A percentile compares a stretch with the other conserved stretches of the same genome.
Conservation (phyloP, 345 rosid species). For the Bretschneidera sinensis region DNA sequence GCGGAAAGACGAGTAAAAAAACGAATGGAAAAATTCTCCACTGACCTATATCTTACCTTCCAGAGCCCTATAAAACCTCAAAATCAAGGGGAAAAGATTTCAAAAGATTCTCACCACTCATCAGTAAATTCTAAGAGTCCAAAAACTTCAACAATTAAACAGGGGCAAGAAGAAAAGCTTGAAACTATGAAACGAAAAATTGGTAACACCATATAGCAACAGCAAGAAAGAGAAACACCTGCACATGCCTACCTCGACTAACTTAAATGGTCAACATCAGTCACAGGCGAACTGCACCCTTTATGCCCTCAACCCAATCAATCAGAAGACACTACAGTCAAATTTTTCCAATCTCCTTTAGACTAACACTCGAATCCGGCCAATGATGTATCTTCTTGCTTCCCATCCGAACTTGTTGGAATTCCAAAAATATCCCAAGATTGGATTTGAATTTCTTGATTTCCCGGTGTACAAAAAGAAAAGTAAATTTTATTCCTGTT, state of each 20-base stretch:
- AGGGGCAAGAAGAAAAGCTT: slow-evolving; percentile 4
- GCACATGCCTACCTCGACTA: slow-evolving; percentile 41
- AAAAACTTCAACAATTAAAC: slow-evolving; percentile 10
- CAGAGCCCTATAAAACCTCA: slow-evolving; percentile 28
- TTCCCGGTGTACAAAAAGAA: slow-evolving; percentile 32
- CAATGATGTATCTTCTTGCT: slow-evolving; percentile 27
- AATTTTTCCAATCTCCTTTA: slow-evolving; percentile 22
- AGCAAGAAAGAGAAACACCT: slow-evolving; percentile 29
- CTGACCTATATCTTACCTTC: slow-evolving; percentile 39
- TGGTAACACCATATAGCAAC: slow-evolving; percentile 32
- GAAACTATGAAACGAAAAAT: slow-evolving; percentile 23
- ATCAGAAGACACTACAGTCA: slow-evolving; percentile 34
- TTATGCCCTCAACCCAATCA: slow-evolving; percentile 32
- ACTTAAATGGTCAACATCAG: slow-evolving; percentile 42
- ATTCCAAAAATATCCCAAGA: slow-evolving; percentile 35
- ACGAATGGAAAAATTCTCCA: slow-evolving; percentile 27
- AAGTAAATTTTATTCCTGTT: slow-evolving; percentile 23
- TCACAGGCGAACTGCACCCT: slow-evolving; percentile 34
- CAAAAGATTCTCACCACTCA: slow-evolving; percentile 42
- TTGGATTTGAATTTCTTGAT: slow-evolving; percentile 31
- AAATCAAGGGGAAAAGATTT: slow-evolving; percentile 22
- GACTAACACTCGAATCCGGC: slow-evolving; percentile 29
- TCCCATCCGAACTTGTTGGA: slow-evolving; percentile 35
- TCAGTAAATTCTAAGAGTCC: slow-evolving; percentile 28
- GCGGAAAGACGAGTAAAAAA: slow-evolving; percentile 16